These are phyloP conservation scores for Bromus sterilis DNA, from an alignment of 176 grass and related monocot species.

Conservation along the genomic window DNA sequence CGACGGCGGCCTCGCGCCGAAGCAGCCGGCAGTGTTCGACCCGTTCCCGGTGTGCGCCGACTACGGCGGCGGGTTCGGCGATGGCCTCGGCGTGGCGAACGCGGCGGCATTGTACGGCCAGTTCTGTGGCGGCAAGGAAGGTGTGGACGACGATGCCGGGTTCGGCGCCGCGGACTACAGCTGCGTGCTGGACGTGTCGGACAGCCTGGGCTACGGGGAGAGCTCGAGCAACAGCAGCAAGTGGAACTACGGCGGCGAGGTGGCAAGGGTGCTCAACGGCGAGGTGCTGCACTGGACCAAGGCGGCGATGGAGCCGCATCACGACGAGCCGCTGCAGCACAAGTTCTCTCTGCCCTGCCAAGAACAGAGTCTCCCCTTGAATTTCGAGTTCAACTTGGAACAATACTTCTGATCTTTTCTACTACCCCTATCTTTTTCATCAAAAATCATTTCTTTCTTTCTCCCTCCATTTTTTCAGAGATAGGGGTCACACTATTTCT, in stretches of 20 bases:
- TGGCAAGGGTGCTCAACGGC: constrained; percentile 36
- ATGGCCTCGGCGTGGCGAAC: not conserved
- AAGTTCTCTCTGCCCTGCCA: constrained; percentile 53
- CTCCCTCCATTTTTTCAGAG: accelerated
- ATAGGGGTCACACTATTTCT: too few relatives aligned
- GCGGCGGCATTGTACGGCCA: constrained; percentile 20
- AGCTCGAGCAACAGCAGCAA: constrained; percentile 78
- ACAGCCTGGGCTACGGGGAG: constrained; percentile 62
- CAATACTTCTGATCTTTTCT: constrained; percentile 35
- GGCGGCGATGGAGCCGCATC: constrained; percentile 8
- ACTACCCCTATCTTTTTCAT: too few relatives aligned
- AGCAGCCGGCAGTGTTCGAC: constrained; percentile 38
- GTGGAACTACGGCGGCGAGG: constrained; percentile 50
- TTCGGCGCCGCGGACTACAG: constrained; percentile 48
- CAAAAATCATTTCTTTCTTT: not conserved
- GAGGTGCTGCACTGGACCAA: constrained; percentile 52
- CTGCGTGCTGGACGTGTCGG: constrained; percentile 60
- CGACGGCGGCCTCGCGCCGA: not conserved
- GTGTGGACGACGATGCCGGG: not conserved
- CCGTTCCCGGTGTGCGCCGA: constrained; percentile 55
- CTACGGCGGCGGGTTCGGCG: constrained; percentile 7
- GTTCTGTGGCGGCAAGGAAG: not conserved
- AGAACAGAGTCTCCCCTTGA: constrained; percentile 39
- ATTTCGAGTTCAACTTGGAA: constrained; percentile 55
- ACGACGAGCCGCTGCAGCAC: constrained; percentile 27